These are phyloP conservation scores for Pyracantha coccinea DNA, from an alignment of 331 rosid species.

Conservation along the genomic window DNA sequence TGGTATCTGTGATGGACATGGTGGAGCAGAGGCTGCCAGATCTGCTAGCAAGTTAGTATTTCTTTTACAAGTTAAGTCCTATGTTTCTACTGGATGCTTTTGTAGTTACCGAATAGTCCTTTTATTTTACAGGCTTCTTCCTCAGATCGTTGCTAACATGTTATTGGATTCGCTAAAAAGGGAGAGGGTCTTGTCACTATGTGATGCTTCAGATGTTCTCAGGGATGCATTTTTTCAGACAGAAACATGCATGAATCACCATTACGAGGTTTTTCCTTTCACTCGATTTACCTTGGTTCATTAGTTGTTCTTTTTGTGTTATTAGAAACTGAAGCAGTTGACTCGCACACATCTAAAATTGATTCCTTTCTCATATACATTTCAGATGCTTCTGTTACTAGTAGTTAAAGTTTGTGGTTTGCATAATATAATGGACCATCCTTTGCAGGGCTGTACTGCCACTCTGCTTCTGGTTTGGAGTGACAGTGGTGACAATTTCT, in stretches of 20 bases:
- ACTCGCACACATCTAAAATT: neutral
- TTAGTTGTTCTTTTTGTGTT: neutral
- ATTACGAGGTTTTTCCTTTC: slow-evolving; percentile 62
- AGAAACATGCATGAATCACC: slow-evolving; percentile 68
- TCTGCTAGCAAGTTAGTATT: slow-evolving; percentile 90
- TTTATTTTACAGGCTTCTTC: slow-evolving; percentile 43
- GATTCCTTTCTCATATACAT: neutral
- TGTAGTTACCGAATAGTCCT: slow-evolving; percentile 6
- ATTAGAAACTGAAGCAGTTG: neutral
- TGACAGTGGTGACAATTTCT: slow-evolving; percentile 47
- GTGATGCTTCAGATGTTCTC: slow-evolving; percentile 90
- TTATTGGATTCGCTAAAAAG: slow-evolving; percentile 64
- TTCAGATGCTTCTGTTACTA: neutral
- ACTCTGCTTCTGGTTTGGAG: slow-evolving; percentile 92
- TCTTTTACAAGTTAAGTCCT: slow-evolving; percentile 20
- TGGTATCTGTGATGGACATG: slow-evolving; percentile 92
- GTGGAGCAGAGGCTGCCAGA: slow-evolving; percentile 87
- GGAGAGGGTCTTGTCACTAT: slow-evolving; percentile 55
- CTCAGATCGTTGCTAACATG: slow-evolving; percentile 56
- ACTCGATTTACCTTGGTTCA: neutral
- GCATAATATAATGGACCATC: slow-evolving; percentile 16
- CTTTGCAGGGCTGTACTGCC: slow-evolving; percentile 93
- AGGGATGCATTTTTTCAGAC: slow-evolving; percentile 84
- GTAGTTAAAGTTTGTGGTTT: slow-evolving; percentile 12
- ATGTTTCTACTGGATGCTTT: neutral